These are phyloP conservation scores for Nyctanthes arbortristis DNA, from an alignment of 257 asterid species.

Conservation along the genomic window DNA sequence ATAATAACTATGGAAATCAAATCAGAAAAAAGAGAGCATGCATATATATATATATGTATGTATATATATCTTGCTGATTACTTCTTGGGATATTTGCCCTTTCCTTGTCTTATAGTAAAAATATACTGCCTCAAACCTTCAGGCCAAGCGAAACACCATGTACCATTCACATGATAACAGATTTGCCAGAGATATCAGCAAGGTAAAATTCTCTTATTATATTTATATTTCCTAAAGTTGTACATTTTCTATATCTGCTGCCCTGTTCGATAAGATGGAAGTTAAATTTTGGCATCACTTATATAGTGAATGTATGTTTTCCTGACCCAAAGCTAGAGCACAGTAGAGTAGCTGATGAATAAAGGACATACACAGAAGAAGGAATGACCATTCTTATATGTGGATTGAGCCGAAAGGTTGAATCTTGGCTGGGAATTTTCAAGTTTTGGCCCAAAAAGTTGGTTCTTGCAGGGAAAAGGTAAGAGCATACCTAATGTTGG, in stretches of 20 bases:
- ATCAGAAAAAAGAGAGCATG: constrained; percentile 97
- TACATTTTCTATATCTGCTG: background rate
- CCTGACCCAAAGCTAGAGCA: constrained; percentile 84
- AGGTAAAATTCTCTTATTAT: background rate
- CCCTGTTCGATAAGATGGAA: too few relatives aligned
- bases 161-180: constrained; percentile 90
- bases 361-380: constrained; percentile 75
- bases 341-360: constrained; percentile 89
- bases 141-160: constrained; percentile 96
- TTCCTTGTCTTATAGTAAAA: constrained; percentile 84
- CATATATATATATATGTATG: too few relatives aligned
- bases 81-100: constrained; percentile 77
- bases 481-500: too few relatives aligned
- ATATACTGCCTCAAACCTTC: constrained; percentile 83
- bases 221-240: background rate
- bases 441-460: constrained; percentile 31
- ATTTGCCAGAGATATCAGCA: constrained; percentile 75
- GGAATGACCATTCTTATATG: constrained; percentile 39
- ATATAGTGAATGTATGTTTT: constrained; percentile 81
- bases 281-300: too few relatives aligned
- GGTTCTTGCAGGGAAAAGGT: constrained; percentile 33
- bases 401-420: constrained; percentile 27
- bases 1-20: constrained; percentile 91
- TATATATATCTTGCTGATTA: constrained; percentile 95
- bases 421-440: constrained; percentile 30